Evolutionary conservation across 73 alveolate species (phyloP).

Genomic region (Stentor roeselii): DNA sequence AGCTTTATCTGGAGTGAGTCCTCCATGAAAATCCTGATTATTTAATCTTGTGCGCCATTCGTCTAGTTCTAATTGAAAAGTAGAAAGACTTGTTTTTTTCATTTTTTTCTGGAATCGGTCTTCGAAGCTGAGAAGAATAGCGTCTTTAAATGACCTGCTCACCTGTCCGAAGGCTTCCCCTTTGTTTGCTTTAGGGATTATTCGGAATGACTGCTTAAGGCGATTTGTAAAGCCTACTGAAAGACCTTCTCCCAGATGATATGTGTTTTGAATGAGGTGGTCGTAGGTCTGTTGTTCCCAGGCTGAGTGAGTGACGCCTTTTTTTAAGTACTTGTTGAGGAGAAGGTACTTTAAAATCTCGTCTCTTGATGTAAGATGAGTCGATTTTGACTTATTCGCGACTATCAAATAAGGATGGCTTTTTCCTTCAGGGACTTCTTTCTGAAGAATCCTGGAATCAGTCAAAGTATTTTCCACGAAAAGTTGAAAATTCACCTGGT

Average conservation of each 20-base stretch:
- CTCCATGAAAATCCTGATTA: conserved; percentile 10
- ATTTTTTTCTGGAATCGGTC: neutral
- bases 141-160: neutral
- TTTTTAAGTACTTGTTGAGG: neutral
- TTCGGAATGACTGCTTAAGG: neutral
- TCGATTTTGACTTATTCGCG: neutral
- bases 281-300: conserved; percentile 16
- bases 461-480: neutral
- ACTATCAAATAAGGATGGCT: neutral
- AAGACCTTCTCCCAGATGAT: neutral
- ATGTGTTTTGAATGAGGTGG: neutral
- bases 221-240: neutral
- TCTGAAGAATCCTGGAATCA: neutral
- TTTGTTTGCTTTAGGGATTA: neutral
- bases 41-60: neutral
- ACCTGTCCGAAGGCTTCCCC: neutral
- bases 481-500: neutral
- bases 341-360: neutral
- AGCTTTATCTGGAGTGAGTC: neutral
- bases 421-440: neutral
- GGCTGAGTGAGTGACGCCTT: conserved; percentile 5
- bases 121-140: neutral
- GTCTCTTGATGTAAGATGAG: neutral
- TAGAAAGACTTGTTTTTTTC: neutral
- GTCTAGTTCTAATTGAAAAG: neutral